These are phyloP conservation scores for Sporothrix protearum DNA, from an alignment of 2,329 filamentous ascomycete genomes.

Conservation along the genomic window DNA sequence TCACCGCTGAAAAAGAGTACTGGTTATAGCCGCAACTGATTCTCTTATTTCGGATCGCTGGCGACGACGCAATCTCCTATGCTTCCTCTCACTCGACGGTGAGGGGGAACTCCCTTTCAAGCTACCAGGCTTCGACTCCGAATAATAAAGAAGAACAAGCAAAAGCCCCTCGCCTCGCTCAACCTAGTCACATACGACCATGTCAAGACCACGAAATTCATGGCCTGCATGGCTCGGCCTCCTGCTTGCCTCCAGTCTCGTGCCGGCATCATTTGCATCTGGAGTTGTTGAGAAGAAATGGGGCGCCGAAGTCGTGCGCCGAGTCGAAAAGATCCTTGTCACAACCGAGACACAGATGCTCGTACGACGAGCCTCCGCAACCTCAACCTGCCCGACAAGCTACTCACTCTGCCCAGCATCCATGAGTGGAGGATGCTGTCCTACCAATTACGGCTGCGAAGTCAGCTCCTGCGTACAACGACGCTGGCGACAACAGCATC, in stretches of 20 bases:
- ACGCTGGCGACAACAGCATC: conserved; percentile 44
- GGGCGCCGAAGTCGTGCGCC: conserved; percentile 15
- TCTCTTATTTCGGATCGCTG: not conserved
- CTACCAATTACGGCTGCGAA: conserved; percentile 47
- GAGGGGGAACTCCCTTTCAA: not conserved
- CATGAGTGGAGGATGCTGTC: conserved; percentile 48
- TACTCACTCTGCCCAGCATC: conserved; percentile 38
- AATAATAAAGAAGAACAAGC: not conserved
- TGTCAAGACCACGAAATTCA: not conserved
- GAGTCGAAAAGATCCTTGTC: conserved; percentile 29
- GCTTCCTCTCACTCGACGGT: not conserved
- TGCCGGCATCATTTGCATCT: not conserved
- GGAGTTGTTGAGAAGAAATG: conserved; percentile 6
- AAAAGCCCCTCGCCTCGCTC: not conserved
- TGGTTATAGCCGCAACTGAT: not conserved
- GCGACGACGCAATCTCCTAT: not conserved
- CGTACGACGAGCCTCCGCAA: conserved; percentile 10
- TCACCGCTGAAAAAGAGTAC: not conserved
- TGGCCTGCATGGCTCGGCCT: conserved; percentile 15
- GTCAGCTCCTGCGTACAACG: conserved; percentile 45
- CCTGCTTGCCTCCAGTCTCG: not conserved
- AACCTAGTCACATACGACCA: not conserved
- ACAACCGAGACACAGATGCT: conserved; percentile 23
- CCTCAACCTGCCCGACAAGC: conserved; percentile 28
- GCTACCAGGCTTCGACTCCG: not conserved